These are phyloP conservation scores for Odontarrhena argentea DNA, from an alignment of 345 rosid species.

Conservation along the genomic window DNA sequence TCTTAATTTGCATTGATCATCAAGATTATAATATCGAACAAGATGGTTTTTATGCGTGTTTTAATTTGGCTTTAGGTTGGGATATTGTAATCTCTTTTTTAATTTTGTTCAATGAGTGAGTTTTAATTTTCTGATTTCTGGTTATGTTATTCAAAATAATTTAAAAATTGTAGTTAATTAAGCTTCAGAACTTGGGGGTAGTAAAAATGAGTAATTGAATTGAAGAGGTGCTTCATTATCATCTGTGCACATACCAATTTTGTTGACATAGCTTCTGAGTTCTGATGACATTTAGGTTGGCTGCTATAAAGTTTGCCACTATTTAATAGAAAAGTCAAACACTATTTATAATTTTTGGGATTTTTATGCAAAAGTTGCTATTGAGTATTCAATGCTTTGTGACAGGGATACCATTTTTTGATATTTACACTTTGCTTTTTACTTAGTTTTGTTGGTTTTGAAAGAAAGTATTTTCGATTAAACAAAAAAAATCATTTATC, in stretches of 20 bases:
- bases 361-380: conserved; percentile 33
- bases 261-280: conserved; percentile 27
- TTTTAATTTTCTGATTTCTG: conserved; percentile 23
- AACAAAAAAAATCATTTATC: neutral
- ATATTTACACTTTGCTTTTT: conserved; percentile 10
- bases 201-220: conserved; percentile 16
- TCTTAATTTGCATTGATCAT: conserved; percentile 2
- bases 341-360: conserved; percentile 25
- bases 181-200: neutral
- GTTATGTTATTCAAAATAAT: neutral
- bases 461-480: neutral
- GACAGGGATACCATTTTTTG: conserved; percentile 33
- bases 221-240: conserved; percentile 15
- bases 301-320: conserved; percentile 30
- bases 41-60: conserved; percentile 26
- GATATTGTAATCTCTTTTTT: conserved; percentile 26
- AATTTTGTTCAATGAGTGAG: conserved; percentile 13
- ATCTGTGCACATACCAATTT: conserved; percentile 16
- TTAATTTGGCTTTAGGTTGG: conserved; percentile 12
- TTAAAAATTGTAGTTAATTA: neutral
- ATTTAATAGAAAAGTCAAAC: conserved; percentile 35
- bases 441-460: conserved; percentile 4
- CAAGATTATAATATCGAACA: conserved; percentile 10
- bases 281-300: conserved; percentile 34
- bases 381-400: conserved; percentile 40